Evolutionary conservation across 108 stramenopile genomes (phyloP), one percentile per base, ranked within the genome.

Genomic region (Pseudonitzschia multiseries): DNA sequence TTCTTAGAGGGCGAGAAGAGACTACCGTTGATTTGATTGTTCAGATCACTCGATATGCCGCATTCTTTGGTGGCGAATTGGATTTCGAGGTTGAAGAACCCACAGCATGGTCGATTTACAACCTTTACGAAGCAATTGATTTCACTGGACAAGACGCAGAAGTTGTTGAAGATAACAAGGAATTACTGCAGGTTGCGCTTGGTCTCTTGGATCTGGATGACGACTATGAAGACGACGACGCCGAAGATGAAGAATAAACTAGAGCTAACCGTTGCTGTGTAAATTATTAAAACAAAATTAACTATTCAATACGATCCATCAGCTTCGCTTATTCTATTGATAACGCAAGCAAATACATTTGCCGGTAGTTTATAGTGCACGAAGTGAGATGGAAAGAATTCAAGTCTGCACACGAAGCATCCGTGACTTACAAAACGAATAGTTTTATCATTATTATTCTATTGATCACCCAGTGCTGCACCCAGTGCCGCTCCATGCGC

Each of bases 1-100:
- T 95, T 40, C 36, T 91, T 42, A 77, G 95, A 76, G 95, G 92
- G 26, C 82, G 91, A 53, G 85, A 86, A 29, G 79, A 80, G n/a
- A 81, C 84, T 27, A 75, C 81, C n/a, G 87, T 89, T 14, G 86
- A 91, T 26, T 75, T 71, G 53, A 83, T 96, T 54, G 81, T 87
- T 48, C 79, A 81, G 64, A 56, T 96, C 28, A 83, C 92, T 4
- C 78, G 82, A 69, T 92, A 90, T 71, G 91, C 88, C 28, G 77
- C 73, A 32, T 93, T 96, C 71, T 85, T 87, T 8, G 88, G 88
- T 65, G 92, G 92, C 26, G 86, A 86, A 22, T 70, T 93, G 69
- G 88, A 82, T 40, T 64, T 96, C 18, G 51, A 69, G 36, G 85
- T 91, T 17, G 83, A 87, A 33, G 85, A 91, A 70, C 72, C 84